Conservation (phyloP, 768 basidiomycete species). For the Favolaschia claudopus region DNA sequence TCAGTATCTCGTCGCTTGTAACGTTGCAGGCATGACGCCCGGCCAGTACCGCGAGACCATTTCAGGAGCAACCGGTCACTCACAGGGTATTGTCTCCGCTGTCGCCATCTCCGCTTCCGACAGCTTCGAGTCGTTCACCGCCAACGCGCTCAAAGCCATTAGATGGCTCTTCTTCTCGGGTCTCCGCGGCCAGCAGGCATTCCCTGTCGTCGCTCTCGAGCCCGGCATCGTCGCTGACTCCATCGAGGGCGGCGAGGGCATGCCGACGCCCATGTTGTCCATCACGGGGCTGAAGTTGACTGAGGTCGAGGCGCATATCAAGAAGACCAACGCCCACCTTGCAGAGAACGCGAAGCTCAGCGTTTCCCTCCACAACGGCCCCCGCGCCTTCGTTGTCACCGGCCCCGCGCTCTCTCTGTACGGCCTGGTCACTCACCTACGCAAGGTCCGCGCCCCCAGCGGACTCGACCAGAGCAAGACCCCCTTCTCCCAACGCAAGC, state of each 20-base stretch:
- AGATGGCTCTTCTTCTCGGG: constrained; percentile 95
- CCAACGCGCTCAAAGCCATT: constrained; percentile 83
- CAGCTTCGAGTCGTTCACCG: constrained; percentile 75
- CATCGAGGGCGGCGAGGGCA: constrained; percentile 91
- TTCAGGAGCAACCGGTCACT: constrained; percentile 93
- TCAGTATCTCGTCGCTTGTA: constrained; percentile 87
- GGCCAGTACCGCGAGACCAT: constrained; percentile 81
- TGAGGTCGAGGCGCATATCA: constrained; percentile 82
- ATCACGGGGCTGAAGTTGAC: constrained; percentile 82
- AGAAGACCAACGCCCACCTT: constrained; percentile 88
- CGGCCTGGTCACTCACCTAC: constrained; percentile 89
- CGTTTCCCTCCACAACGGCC: constrained; percentile 93
- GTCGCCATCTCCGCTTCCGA: constrained; percentile 84
- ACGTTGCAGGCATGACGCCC: constrained; percentile 77
- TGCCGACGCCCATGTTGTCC: constrained; percentile 92
- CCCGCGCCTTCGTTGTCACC: constrained; percentile 90
- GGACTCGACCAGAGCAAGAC: constrained; percentile 94
- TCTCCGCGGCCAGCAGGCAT: constrained; percentile 91
- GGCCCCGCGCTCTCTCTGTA: constrained; percentile 92
- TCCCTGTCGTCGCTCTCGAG: constrained; percentile 91
- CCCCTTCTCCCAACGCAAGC: constrained; percentile 94
- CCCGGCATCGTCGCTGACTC: constrained; percentile 88
- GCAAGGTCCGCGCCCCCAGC: constrained; percentile 87
- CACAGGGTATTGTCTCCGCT: constrained; percentile 97
- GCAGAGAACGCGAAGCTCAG: constrained; percentile 78